Evolutionary conservation across 768 basidiomycete species (phyloP), one percentile per base, ranked within the genome.

Genomic region (Leccinum ochraceum): DNA sequence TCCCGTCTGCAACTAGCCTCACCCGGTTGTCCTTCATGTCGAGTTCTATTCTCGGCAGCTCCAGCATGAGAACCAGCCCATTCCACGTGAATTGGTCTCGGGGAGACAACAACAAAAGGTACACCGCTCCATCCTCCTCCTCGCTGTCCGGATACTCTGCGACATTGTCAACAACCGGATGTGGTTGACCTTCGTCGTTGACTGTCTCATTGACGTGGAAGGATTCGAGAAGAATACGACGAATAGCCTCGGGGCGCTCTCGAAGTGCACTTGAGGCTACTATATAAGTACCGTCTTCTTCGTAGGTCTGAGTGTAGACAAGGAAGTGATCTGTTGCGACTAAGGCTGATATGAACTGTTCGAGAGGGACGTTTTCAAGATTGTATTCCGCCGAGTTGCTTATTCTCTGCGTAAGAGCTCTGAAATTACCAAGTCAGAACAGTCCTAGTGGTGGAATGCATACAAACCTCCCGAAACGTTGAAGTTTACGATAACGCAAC

Each of bases 371-470:
- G 57, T 85, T 80, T 60, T 93, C 90, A 34, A 98, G 80, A 60
- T 80, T 84, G 68, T 95, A 98, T 72, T 97, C 95, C 1, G 94
- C 91, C 6, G 95, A 92, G 74, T 95, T 97, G 68, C 91, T 90
- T 78, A 95, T 95, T 52, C 93, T 86, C 66, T 94, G 92, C 0
- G 91, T 89, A 50, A 90, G 78, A 4, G 84, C 85, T 63, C 88
- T 90, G 51, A 10, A 60, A 17, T 48, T 60, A 26, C 37, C 46
- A 42, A 53, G 39, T 53, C 50, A 66, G 60, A 53, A 56, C 53
- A 13, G 30, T 54, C 49, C 49, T 53, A 22, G 39, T 34, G 44
- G 22, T 28, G 26, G 24, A n/a, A 20, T 24, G 54, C 6, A 34
- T 22, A 62, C 42, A 61, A 54, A 93, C 94, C 93, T 83, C 50